Conservation (phyloP, 2,329 filamentous ascomycete species). For the Thelonectria discophora region DNA sequence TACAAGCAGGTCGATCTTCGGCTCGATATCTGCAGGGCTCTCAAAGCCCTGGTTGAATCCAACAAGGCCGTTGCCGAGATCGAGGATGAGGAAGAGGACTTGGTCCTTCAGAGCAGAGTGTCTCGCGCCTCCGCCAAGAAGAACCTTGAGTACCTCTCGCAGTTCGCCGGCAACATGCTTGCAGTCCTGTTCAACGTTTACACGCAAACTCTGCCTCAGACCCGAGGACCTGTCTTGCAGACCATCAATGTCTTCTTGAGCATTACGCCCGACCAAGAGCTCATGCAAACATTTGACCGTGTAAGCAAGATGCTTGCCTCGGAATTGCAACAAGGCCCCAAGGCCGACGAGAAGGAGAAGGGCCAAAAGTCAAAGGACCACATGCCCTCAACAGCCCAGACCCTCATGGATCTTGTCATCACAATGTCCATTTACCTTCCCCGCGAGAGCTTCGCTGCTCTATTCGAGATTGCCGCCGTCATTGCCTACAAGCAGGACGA, state of each 20-base stretch:
- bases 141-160: constrained; percentile 83
- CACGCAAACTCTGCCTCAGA: constrained; percentile 93
- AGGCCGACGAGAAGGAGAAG: constrained; percentile 70
- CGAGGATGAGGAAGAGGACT: constrained; percentile 72
- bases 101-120: constrained; percentile 81
- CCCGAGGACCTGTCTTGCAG: constrained; percentile 87
- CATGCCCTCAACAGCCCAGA: constrained; percentile 93
- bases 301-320: constrained; percentile 85
- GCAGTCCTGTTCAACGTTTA: constrained; percentile 99
- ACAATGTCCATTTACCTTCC: constrained; percentile 95
- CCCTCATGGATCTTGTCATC: constrained; percentile 95
- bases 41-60: constrained; percentile 90
- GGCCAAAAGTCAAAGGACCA: constrained; percentile 68
- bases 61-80: constrained; percentile 82
- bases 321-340: constrained; percentile 66
- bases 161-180: constrained; percentile 86
- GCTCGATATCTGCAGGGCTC: constrained; percentile 83
- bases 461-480: constrained; percentile 87
- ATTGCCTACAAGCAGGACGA: constrained; percentile 85
- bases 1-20: constrained; percentile 92
- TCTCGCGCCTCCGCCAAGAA: constrained; percentile 77
- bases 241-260: constrained; percentile 96
- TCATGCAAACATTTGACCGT: constrained; percentile 87
- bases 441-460: constrained; percentile 80
- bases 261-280: constrained; percentile 79